These are phyloP conservation scores for Metschnikowia hibisci DNA, from an alignment of 805 yeast species.

Conservation along the genomic window DNA sequence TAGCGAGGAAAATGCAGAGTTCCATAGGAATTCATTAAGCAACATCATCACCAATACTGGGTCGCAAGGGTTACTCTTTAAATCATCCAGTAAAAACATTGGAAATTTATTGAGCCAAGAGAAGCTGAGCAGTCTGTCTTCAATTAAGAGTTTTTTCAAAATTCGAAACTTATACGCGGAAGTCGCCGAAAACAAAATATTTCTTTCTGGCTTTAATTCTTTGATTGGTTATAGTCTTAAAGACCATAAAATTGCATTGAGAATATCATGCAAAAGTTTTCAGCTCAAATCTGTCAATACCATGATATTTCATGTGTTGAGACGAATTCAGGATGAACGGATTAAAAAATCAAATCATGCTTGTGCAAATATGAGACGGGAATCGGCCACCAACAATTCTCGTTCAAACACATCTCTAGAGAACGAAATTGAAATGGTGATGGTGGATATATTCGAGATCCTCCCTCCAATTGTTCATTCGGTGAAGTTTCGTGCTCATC, in stretches of 20 bases:
- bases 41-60: conserved; percentile 26
- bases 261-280: conserved; percentile 24
- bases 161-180: conserved; percentile 29
- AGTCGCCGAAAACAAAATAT: conserved; percentile 29
- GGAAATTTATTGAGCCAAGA: conserved; percentile 9
- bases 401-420: not conserved
- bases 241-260: conserved; percentile 21
- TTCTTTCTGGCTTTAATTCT: conserved; percentile 25
- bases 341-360: conserved; percentile 24
- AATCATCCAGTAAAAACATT: conserved; percentile 26
- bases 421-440: not conserved
- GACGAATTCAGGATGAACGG: conserved; percentile 29
- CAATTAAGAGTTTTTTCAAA: conserved; percentile 25
- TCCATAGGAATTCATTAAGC: conserved; percentile 22
- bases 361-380: conserved; percentile 18
- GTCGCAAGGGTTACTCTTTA: conserved; percentile 23
- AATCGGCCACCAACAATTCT: not conserved
- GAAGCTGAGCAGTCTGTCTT: conserved; percentile 2
- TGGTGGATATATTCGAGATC: conserved; percentile 27
- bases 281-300: conserved; percentile 34
- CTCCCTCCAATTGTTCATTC: conserved; percentile 28
- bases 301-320: conserved; percentile 33
- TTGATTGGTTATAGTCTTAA: conserved; percentile 25
- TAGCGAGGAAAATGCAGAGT: conserved; percentile 7
- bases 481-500: conserved; percentile 24